Evolutionary conservation across 1,139 yeast species (phyloP).

Genomic region (Trichomonascaceae sp.): DNA sequence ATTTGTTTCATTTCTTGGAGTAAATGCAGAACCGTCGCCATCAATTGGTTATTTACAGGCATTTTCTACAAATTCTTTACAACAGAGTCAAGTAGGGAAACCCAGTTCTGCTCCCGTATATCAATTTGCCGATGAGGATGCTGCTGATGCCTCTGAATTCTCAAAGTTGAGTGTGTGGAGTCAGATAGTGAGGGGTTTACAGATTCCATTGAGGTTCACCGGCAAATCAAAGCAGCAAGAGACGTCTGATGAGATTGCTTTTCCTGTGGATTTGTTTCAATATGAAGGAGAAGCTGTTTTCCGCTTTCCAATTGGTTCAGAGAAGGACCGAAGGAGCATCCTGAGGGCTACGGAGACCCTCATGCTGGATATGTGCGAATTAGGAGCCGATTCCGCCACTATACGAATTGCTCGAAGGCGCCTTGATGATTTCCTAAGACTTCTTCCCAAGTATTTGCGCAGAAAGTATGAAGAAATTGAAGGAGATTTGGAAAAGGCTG

Average conservation of each 20-base stretch:
- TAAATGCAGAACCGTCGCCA: not conserved
- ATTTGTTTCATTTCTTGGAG: not conserved
- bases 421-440: constrained; percentile 24
- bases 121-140: constrained; percentile 2
- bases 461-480: constrained; percentile 23
- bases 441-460: constrained; percentile 29
- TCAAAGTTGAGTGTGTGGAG: not conserved
- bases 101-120: constrained; percentile 5
- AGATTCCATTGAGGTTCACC: constrained; percentile 10
- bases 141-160: not conserved
- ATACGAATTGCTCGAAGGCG: constrained; percentile 26
- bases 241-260: not conserved
- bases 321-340: constrained; percentile 25
- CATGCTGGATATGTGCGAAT: constrained; percentile 36
- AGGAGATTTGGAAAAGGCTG: constrained; percentile 30
- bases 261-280: constrained; percentile 29
- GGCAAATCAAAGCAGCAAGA: not conserved
- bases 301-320: constrained; percentile 35
- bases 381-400: constrained; percentile 24
- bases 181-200: constrained; percentile 12
- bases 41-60: constrained; percentile 5
- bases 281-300: constrained; percentile 50
- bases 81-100: not conserved
- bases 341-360: constrained; percentile 27
- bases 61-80: constrained; percentile 1